phyloP scores from a whole-genome alignment of 495 filamentous ascomycete species.

The Neurospora sp. region DNA sequence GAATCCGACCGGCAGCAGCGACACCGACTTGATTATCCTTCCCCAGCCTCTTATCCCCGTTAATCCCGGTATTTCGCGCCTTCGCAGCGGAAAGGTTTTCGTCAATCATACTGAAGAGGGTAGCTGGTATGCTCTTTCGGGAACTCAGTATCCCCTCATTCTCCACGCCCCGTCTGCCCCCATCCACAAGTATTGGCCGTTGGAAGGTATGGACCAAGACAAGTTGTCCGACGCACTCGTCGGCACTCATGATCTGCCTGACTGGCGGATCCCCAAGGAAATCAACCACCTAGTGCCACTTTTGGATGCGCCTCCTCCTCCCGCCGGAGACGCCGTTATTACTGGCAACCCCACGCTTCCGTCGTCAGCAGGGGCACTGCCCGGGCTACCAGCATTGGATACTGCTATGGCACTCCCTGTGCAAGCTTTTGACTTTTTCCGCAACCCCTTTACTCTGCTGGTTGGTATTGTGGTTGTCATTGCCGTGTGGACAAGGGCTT shows the following conservation, averaged over 20 bases:
- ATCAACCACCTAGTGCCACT: neutral
- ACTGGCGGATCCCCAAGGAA: constrained; percentile 2
- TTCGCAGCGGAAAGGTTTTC: constrained; percentile 60
- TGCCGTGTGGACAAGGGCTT: neutral
- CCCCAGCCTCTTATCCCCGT: constrained; percentile 73
- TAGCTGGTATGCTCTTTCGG: constrained; percentile 91
- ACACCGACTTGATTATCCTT: constrained; percentile 61
- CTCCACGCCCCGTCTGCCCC: constrained; percentile 60
- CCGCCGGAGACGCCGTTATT: neutral
- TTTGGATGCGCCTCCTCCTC: neutral
- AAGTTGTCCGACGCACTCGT: constrained; percentile 21
- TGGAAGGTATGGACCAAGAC: constrained; percentile 22
- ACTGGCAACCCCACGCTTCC: neutral
- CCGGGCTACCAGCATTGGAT: neutral
- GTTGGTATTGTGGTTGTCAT: constrained; percentile 23
- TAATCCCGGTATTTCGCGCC: constrained; percentile 43
- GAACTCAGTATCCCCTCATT: constrained; percentile 74
- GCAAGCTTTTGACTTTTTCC: constrained; percentile 16
- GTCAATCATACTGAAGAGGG: constrained; percentile 77
- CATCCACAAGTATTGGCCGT: constrained; percentile 52
- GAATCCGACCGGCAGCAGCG: constrained; percentile 40
- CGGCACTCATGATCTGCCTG: constrained; percentile 36
- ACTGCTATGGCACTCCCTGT: neutral
- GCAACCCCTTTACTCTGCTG: constrained; percentile 36
- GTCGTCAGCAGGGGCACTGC: neutral